Conservation (phyloP, 73 alveolate genomes). For the Paraurostyla sp. region DNA sequence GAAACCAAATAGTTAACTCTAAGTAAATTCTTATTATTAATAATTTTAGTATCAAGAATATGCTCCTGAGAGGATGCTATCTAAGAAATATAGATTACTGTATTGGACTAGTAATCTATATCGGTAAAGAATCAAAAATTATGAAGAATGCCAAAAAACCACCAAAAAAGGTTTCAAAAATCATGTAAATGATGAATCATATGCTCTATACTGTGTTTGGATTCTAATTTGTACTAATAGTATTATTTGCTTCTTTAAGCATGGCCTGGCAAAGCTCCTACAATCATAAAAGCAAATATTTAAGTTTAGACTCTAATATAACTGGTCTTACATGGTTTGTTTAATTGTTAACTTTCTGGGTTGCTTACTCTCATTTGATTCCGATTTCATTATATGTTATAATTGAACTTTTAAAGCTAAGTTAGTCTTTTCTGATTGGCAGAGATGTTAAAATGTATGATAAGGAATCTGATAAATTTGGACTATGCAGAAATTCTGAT, state of each 20-base stretch:
- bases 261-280: conserved; percentile 45
- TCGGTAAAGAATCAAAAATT: conserved; percentile 87
- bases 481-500: conserved; percentile 84
- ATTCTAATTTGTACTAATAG: conserved; percentile 29
- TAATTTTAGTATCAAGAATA: conserved; percentile 71
- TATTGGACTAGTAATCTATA: conserved; percentile 80
- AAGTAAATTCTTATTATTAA: background rate
- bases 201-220: conserved; percentile 77
- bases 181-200: conserved; percentile 86
- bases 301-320: background rate
- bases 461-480: conserved; percentile 73
- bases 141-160: conserved; percentile 91
- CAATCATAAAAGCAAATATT: background rate
- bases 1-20: background rate
- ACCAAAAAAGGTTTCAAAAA: conserved; percentile 84
- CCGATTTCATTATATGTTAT: conserved; percentile 89
- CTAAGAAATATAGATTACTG: conserved; percentile 82
- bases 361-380: conserved; percentile 85
- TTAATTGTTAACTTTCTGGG: conserved; percentile 78
- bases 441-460: conserved; percentile 76
- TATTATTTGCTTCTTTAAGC: conserved; percentile 42
- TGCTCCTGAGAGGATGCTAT: conserved; percentile 87
- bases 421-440: conserved; percentile 75
- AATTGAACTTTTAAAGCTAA: conserved; percentile 81
- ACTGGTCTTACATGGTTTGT: conserved; percentile 1